phyloP scores from a whole-genome alignment of 129 eudicot genomes.

The Cynara cardunculus region DNA sequence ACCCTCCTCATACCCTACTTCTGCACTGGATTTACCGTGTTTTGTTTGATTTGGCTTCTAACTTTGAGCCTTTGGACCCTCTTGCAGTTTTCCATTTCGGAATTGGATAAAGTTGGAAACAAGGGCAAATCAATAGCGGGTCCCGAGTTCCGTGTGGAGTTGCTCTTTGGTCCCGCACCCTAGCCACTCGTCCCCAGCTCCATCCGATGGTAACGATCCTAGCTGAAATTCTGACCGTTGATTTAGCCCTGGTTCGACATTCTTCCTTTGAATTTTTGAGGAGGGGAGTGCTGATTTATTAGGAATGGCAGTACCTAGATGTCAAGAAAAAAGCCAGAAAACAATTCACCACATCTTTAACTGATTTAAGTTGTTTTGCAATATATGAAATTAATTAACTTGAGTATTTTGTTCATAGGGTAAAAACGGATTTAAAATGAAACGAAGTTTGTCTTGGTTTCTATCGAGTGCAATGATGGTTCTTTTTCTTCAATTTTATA shows the following conservation, averaged over 20 bases:
- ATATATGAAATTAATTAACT: not conserved
- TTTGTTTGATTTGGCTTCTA: not conserved
- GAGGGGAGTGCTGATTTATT: slow-evolving; percentile 10
- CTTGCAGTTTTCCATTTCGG: slow-evolving; percentile 46
- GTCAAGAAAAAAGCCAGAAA: not conserved
- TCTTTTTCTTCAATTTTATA: not conserved
- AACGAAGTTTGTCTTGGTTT: not conserved
- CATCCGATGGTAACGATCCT: slow-evolving; percentile 19
- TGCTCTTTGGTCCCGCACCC: slow-evolving; percentile 57
- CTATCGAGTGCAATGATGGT: not conserved
- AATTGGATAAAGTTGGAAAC: slow-evolving; percentile 68
- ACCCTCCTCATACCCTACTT: not conserved
- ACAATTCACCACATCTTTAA: not conserved
- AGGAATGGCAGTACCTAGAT: not conserved
- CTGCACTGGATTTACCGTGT: not conserved
- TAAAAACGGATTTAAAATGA: not conserved
- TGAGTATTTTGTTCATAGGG: not conserved
- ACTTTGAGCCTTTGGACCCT: not conserved
- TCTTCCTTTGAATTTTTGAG: not conserved
- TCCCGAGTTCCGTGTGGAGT: slow-evolving; percentile 60
- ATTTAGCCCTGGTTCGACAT: slow-evolving; percentile 23
- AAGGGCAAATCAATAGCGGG: slow-evolving; percentile 66
- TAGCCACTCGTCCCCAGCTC: slow-evolving; percentile 11
- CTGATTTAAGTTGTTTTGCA: not conserved
- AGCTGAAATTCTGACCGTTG: slow-evolving; percentile 14